Evolutionary conservation across 768 basidiomycete genomes (phyloP), one percentile per base, ranked within the genome.

Genomic region (Mycena metata): DNA sequence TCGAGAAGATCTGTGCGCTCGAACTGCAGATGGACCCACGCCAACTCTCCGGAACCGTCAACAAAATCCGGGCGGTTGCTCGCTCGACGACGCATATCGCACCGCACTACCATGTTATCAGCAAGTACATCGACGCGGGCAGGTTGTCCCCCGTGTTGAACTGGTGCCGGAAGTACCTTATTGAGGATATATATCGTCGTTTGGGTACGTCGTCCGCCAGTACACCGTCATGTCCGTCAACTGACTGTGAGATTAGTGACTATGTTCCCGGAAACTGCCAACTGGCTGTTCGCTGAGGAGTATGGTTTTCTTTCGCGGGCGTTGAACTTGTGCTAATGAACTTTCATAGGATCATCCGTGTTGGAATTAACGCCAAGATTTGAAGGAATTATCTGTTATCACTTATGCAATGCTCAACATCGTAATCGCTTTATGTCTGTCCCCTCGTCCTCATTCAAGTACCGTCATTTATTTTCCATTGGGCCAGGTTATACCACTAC

Each of bases 111-210:
- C 81, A 87, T 59, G 84, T 90, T 42, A 78, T 83, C 59, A 85
- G 87, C 75, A 82, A 79, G 69, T 69, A 76, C n/a, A 64, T 82
- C 4, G 42, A 74, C 16, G 81, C 73, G 35, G 81, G 82, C 4
- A 74, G 74, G 42, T 55, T 83, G 13, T 75, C 80, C 0, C 71
- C 75, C 0, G 41, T 83, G 24, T 66, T 81, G 15, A 83, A 83
- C 57, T 86, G 82, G 78, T 21, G 86, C 12, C 80, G 90, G 39
- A 78, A 73, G 17, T 77, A 86, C 57, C 78, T 91, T 24, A 85
- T 91, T 43, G 90, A 91, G 73, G 85, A 83, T n/a, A 72, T 92
- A 1, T 91, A 91, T 76, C 85, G 84, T 43, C 85, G 88, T 24
- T 74, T 91, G 42, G 79, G 86, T 89, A 62, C 63, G 81, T 74